Evolutionary conservation across 192 early-diverging fungal genomes (phyloP), one percentile per base, ranked within the genome.

Genomic region (Umbelopsis sp.): DNA sequence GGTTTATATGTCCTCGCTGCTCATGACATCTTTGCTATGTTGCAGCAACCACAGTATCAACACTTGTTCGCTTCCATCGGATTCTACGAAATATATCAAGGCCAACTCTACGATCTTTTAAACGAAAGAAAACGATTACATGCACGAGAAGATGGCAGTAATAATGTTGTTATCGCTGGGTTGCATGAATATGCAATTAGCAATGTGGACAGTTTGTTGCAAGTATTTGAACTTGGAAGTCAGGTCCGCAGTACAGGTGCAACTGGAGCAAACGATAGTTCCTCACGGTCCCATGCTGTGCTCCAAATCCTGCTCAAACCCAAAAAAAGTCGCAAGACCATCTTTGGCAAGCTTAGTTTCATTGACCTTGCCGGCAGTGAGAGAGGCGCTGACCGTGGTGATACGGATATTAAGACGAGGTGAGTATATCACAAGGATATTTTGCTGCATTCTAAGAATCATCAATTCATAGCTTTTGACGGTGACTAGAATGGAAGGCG

Each of bases 351-450:
- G 74, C 85, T 99, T 25, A 96, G 91, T 79, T 98, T 99, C 75
- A 98, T 99, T 50, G 97, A 99, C 81, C 82, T 99, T 71, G 97
- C 97, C 7, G 97, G 97, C 22, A 97, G 94, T 78, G 97, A 99
- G 79, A 90, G 97, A n/a, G 97, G 97, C 24, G 92, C 95, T 16
- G 97, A 99, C 78, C 88, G 96, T 52, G 96, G 96, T 21, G 96
- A 97, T 25, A 84, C 95, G 0, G 91, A 97, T 81, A 84, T 90
- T 62, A 92, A 97, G 82, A 97, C 96, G 21, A 91, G 94, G 91
- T 91, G 78, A 69, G 73, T 73, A 59, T 0, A 45, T 21, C 8
- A 32, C 0, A 51, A 50, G 32, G 32, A 53, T 17, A 21, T 38
- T 20, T n/a, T 36, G 2, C 17, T 62, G 2, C 38, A 6, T 5